Base-by-base conservation (phyloP, 1,139 yeast genomes). In the Yamadazyma aaseri region DNA sequence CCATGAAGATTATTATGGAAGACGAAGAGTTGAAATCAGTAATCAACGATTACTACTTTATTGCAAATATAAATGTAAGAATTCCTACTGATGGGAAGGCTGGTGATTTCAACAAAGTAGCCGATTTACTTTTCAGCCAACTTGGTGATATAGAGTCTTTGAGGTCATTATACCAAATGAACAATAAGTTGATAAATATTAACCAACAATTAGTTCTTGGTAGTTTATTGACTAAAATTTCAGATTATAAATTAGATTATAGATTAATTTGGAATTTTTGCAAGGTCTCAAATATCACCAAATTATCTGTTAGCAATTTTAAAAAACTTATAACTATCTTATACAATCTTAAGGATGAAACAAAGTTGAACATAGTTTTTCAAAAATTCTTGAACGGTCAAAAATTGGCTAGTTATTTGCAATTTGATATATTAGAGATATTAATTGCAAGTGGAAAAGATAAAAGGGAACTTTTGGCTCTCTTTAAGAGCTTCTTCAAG, bases 341-440 rank as follows among this genome's bases (percentile, higher is more conserved):
- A 37, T 50, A 65, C 0, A 29, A 44, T 3, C 45, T 47, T 11
- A 48, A 52, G 11, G 55, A 61, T 3, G 47, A 39, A 11, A 59
- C 55, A 4, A 36, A 47, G 6, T 52, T 68, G 40, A 53, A 56
- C 28, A 40, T 64, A 16, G 43, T 69, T 23, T 44, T 62, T 28
- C 52, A 48, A 29, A 60, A 65, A 40, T 48, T 67, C 11, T 38
- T 60, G 17, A 39, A 43, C 17, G 36, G 35, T 6, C 13, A 9
- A 6, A 33, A 44, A 8, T 32, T 49, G 16, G 25, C 60, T 3
- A 46, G 45, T 22, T 43, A 56, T 20, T 26, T 63, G 13, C 59
- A 56, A 38, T 60, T 58, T 41, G 59, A 59, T 28, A 56, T 59
- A 34, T 38, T 63, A 43, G 67, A 64, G 42, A 49, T 56, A 16